Base-by-base conservation (phyloP, 306 rosid genomes). In the Crotalaria pallida region DNA sequence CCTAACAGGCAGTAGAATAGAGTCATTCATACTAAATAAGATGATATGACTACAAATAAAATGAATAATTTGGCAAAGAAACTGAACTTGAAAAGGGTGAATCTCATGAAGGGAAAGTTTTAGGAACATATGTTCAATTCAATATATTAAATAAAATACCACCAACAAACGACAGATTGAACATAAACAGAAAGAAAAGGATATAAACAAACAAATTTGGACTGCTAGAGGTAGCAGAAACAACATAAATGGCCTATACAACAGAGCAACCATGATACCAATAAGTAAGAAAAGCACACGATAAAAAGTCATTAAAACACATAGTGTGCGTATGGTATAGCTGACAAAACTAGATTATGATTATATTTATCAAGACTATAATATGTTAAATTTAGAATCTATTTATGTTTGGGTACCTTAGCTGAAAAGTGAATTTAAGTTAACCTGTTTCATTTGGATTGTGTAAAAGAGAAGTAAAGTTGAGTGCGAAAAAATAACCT, bases 191-290 rank as follows among this genome's bases (percentile, higher is more conserved):
- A 29, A 1, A 29, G 6, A 29, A 29, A 29, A 0, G 6, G 34
- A 29, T 29, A 29, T 27, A 1, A 7, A 29, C 34, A 29, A 29
- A 29, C 34, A 29, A n/a, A 60, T 67, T 49, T 27, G 18, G 29
- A 61, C 34, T 52, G 51, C 48, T 36, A 29, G 15, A 52, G 53
- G 62, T 15, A 52, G 48, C 21, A 53, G 52, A 69, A 69, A 60
- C 61, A 11, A 47, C 34, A 67, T 15, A 23, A 29, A 65, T 40
- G 43, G 18, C 18, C 26, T 17, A 48, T 34, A 10, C 31, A 52
- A 15, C 55, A 51, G 50, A 69, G 59, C 47, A 67, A 55, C 60
- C 60, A 40, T 50, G 57, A 41, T 52, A 51, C 36, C 41, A 47
- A 80, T 31, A 55, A 41, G 21, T 50, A 49, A 18, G 58, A 19